These are phyloP conservation scores for Calcarisporium arbuscula DNA, from an alignment of 2,329 filamentous ascomycete genomes.

Conservation along the genomic window DNA sequence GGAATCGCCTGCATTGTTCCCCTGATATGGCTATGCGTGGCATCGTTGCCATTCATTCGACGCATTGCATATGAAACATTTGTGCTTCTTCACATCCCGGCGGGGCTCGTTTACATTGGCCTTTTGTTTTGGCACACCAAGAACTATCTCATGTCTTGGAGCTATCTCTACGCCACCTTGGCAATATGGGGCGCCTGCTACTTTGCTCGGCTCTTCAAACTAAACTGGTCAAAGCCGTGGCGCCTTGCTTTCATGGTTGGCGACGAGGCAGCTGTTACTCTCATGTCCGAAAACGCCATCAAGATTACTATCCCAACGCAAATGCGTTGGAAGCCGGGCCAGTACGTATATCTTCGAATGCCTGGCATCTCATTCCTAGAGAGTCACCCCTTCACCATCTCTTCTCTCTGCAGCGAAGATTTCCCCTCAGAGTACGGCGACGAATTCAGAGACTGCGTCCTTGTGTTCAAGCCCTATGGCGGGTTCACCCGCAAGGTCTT, in stretches of 20 bases:
- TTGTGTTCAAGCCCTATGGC: constrained; percentile 86
- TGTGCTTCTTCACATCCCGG: constrained; percentile 73
- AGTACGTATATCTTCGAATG: constrained; percentile 93
- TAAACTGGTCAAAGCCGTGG: constrained; percentile 85
- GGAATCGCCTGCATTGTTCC: constrained; percentile 78
- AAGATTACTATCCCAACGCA: constrained; percentile 93
- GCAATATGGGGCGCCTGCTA: constrained; percentile 76
- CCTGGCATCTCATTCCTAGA: constrained; percentile 85
- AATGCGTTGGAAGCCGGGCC: constrained; percentile 86
- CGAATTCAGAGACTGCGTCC: constrained; percentile 77
- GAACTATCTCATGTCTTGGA: constrained; percentile 86
- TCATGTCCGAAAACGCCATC: constrained; percentile 89
- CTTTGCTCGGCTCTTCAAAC: constrained; percentile 67
- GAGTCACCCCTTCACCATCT: constrained; percentile 93
- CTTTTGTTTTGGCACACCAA: constrained; percentile 95
- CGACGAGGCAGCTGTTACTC: constrained; percentile 82
- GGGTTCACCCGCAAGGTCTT: constrained; percentile 84
- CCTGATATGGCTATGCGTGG: constrained; percentile 74
- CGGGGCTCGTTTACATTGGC: constrained; percentile 72
- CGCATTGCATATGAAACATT: constrained; percentile 81
- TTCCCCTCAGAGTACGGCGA: constrained; percentile 90
- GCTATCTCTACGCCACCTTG: constrained; percentile 76
- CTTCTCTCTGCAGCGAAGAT: constrained; percentile 86
- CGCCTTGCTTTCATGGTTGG: constrained; percentile 77
- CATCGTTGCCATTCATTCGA: constrained; percentile 74